Conservation (phyloP, 352 stramenopile genomes). For the Globisporangium apiculatum region DNA sequence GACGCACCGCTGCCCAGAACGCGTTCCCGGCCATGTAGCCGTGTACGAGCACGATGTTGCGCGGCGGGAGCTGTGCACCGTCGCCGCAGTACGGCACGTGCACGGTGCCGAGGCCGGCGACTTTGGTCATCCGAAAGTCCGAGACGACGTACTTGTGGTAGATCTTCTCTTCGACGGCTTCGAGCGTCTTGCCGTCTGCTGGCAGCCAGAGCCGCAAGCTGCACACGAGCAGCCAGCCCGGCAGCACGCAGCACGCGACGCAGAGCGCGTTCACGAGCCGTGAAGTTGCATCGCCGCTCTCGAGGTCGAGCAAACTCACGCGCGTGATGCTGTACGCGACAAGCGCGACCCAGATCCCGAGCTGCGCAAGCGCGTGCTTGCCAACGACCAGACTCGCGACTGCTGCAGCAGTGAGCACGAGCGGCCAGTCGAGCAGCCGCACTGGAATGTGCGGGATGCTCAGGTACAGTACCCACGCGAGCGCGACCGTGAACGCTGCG, state of each 20-base stretch:
- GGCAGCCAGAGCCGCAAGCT: slow-evolving; percentile 49
- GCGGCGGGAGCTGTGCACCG: slow-evolving; percentile 32
- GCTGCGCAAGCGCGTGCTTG: slow-evolving; percentile 13
- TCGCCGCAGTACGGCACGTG: slow-evolving; percentile 74
- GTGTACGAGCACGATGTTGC: slow-evolving; percentile 67
- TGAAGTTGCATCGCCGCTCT: slow-evolving; percentile 22
- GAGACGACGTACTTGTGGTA: slow-evolving; percentile 60
- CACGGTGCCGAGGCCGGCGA: slow-evolving; percentile 63
- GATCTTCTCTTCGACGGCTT: slow-evolving; percentile 55
- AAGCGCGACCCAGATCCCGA: slow-evolving; percentile 20
- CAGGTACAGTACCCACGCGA: slow-evolving; percentile 47
- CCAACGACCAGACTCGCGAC: slow-evolving; percentile 4
- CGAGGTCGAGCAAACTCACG: slow-evolving; percentile 27
- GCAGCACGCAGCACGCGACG: slow-evolving; percentile 36
- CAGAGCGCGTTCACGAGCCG: slow-evolving; percentile 28
- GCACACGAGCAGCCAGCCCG: slow-evolving; percentile 42
- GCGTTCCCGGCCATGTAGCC: slow-evolving; percentile 73
- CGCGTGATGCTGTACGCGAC: slow-evolving; percentile 46
- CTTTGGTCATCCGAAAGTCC: slow-evolving; percentile 42
- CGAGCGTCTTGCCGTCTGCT: slow-evolving; percentile 36
- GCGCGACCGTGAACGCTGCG: slow-evolving; percentile 15
- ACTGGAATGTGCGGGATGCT: slow-evolving; percentile 39
- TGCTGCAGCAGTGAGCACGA: slow-evolving; percentile 40
- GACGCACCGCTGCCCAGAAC: slow-evolving; percentile 62
- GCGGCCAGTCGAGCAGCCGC: slow-evolving; percentile 45